Percentiles rank a stretch among this genome's conserved stretches.
These are phyloP conservation scores for Phytopythium chamaehyphon DNA, from an alignment of 352 stramenopile species.

Conservation along the genomic window DNA sequence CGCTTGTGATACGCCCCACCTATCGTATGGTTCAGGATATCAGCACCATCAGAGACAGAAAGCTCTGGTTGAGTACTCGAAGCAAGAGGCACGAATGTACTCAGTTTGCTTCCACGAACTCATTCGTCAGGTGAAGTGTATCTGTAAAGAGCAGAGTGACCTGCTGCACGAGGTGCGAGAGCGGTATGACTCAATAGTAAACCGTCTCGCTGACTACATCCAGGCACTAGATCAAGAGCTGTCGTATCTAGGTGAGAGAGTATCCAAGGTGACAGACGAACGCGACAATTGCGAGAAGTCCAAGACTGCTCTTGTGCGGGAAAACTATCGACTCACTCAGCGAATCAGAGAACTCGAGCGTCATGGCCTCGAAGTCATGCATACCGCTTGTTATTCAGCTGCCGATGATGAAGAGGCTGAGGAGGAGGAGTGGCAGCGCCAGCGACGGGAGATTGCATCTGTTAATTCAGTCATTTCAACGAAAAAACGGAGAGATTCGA, in stretches of 20 bases:
- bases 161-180: constrained; percentile 52
- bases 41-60: background rate
- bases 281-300: background rate
- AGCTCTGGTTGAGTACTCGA: constrained; percentile 36
- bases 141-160: constrained; percentile 76
- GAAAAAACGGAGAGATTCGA: constrained; percentile 25
- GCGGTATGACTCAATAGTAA: constrained; percentile 35
- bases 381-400: constrained; percentile 1
- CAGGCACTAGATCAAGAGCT: constrained; percentile 1
- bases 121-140: constrained; percentile 64
- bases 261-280: background rate
- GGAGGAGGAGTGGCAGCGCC: constrained; percentile 30
- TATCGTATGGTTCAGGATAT: no score
- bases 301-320: constrained; percentile 18
- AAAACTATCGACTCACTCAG: constrained; percentile 4
- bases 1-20: background rate
- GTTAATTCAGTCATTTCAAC: background rate
- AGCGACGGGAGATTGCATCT: constrained; percentile 15
- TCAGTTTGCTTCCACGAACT: constrained; percentile 77
- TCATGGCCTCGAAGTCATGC: background rate
- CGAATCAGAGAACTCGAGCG: background rate
- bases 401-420: constrained; percentile 22
- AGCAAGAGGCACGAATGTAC: constrained; percentile 58
- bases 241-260: background rate
- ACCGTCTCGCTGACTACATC: background rate